A percentile compares a stretch with the other conserved stretches of the same genome.
Evolutionary conservation across 345 rosid species (phyloP).

Genomic region (Aquilaria sinensis): DNA sequence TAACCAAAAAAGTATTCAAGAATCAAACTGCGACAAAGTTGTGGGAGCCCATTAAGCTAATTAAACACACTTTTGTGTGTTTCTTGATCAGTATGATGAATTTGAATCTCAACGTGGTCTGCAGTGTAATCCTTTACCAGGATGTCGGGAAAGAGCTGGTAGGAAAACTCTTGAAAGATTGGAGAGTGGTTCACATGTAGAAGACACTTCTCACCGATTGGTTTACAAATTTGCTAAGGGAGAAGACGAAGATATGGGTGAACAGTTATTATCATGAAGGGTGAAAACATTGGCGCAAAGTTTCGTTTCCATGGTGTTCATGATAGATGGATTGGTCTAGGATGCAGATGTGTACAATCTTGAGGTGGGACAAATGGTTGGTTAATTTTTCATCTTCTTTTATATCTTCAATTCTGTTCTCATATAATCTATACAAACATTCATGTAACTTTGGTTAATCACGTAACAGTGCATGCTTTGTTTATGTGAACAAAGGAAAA

Average conservation of each 20-base stretch:
- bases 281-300: conserved; percentile 65
- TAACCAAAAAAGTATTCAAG: too few species aligned
- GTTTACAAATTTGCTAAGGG: conserved; percentile 59
- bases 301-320: conserved; percentile 74
- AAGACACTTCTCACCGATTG: conserved; percentile 57
- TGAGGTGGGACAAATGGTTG: conserved; percentile 34
- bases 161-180: conserved; percentile 18
- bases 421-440: too few species aligned
- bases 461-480: too few species aligned
- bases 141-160: conserved; percentile 59
- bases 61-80: too few species aligned
- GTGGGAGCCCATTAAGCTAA: too few species aligned
- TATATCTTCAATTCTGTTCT: too few species aligned
- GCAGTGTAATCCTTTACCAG: conserved; percentile 69
- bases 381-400: too few species aligned
- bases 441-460: too few species aligned
- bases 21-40: too few species aligned
- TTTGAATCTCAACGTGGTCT: too few species aligned
- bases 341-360: conserved; percentile 73
- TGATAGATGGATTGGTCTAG: conserved; percentile 75
- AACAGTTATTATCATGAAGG: conserved; percentile 89
- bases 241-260: conserved; percentile 55
- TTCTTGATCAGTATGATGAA: too few species aligned
- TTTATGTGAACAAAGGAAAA: too few species aligned
- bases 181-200: conserved; percentile 48